Conservation (phyloP, 306 rosid genomes). For the Senna siamea region DNA sequence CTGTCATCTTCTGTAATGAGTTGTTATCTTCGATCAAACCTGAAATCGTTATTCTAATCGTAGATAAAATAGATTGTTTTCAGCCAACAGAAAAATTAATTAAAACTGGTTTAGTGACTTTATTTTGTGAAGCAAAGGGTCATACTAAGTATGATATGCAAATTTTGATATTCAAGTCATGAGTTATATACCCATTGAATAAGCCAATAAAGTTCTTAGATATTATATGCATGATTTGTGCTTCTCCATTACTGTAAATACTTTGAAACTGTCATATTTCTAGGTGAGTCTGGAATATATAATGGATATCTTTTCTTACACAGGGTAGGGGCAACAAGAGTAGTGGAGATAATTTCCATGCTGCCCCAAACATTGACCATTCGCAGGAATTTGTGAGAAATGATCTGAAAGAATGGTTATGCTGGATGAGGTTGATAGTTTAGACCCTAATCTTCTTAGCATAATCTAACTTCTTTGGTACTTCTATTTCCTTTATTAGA, state of each 20-base stretch:
- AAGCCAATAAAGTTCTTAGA: not conserved
- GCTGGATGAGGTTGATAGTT: constrained; percentile 76
- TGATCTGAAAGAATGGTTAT: constrained; percentile 86
- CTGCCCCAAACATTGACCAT: constrained; percentile 96
- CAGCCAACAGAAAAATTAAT: not conserved
- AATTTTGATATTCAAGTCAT: not conserved
- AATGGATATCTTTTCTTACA: constrained; percentile 36
- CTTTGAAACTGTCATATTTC: constrained; percentile 17
- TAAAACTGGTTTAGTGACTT: not conserved
- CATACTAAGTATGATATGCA: not conserved
- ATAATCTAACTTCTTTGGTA: not conserved
- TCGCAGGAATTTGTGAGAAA: constrained; percentile 93
- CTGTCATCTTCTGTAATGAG: not conserved
- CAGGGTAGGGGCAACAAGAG: constrained; percentile 95
- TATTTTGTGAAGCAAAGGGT: not conserved
- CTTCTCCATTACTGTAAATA: not conserved
- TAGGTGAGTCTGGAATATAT: constrained; percentile 21
- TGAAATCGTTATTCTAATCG: not conserved
- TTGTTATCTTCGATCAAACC: not conserved
- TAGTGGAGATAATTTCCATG: constrained; percentile 89
- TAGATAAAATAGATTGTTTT: not conserved
- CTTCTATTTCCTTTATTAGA: not conserved
- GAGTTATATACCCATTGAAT: not conserved
- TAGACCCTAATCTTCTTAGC: constrained; percentile 24
- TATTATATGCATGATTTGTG: not conserved